Evolutionary conservation across 2,329 filamentous ascomycete species (phyloP), one percentile per base, ranked within the genome.

Genomic region (Pseudogymnoascus sp.): DNA sequence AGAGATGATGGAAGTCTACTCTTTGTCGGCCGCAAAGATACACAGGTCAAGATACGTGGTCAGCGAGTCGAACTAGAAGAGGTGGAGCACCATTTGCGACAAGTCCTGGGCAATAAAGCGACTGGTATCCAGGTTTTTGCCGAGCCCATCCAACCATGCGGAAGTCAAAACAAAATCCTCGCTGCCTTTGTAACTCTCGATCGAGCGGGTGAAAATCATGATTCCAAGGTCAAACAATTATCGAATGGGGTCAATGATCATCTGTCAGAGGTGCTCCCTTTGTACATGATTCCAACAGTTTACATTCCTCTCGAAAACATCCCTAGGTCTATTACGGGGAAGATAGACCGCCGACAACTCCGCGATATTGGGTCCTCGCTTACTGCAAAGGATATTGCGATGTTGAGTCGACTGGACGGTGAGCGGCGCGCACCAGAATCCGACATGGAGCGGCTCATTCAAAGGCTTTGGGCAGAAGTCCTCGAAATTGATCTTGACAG

Each of bases 31-130:
- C 79, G 85, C 18, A 80, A 81, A 57, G 85, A 88, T 67, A 82
- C 84, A 22, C 85, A 87, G 70, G 79, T 86, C 60, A 88, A 88
- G 68, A 73, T 88, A 25, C 79, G 84, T 36, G 85, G 85, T 0
- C 85, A 87, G 67, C 74, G 85, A 47, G 75, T 88, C 4, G 85
- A 88, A 66, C 81, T 86, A 63, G 81, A 80, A 16, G 85, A 88
- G 69, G 86, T 88, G 33, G 58, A 60, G 20, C 36, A 58, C 20
- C 57, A 58, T 28, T 36, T 58, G 35, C 20, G 61, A 38, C 33
- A 54, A 33, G 47, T 8, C 4, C 25, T 54, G 7, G 5, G 25
- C 18, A 18, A 11, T n/a, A 54, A 54, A 33, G 28, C 25, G n/a
- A n/a, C 25, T 54, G 47, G 11, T 18, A 54, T 54, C 8, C 47